Conservation (phyloP, 371 early-diverging fungal species). For the Entomophthora muscae region DNA sequence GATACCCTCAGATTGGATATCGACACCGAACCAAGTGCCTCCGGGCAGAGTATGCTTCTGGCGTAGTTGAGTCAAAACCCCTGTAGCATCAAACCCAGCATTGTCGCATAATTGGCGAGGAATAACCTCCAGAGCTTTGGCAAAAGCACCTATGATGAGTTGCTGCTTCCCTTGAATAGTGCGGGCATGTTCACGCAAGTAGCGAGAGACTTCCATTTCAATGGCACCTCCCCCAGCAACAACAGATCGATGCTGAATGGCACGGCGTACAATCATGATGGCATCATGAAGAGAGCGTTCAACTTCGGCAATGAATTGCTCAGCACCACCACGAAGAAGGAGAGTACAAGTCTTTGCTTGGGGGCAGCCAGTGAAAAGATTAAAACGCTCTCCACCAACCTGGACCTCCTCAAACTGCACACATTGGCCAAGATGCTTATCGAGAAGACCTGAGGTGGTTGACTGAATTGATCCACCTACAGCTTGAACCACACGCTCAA, state of each 20-base stretch:
- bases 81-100: conserved; percentile 99
- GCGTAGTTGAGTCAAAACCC: conserved; percentile 92
- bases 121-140: conserved; percentile 97
- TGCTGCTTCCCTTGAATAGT: conserved; percentile 93
- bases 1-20: conserved; percentile 76
- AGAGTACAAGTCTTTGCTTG: conserved; percentile 92
- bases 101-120: conserved; percentile 98
- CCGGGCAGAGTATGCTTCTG: conserved; percentile 76
- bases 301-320: conserved; percentile 99
- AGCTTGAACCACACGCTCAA: conserved; percentile 86
- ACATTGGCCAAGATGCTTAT: conserved; percentile 78
- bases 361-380: conserved; percentile 87
- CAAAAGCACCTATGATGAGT: conserved; percentile 90
- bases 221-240: conserved; percentile 98
- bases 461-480: conserved; percentile 92
- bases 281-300: conserved; percentile 98
- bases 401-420: conserved; percentile 94
- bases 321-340: conserved; percentile 96
- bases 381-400: conserved; percentile 96
- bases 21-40: conserved; percentile 85
- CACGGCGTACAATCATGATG: conserved; percentile 95
- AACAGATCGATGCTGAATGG: conserved; percentile 83
- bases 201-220: conserved; percentile 96
- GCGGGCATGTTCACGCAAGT: conserved; percentile 79
- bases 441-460: conserved; percentile 67